A percentile compares a stretch with the other conserved stretches of the same genome.
Evolutionary conservation across 73 alveolate species (phyloP).

Genomic region (Blepharisma japonicum): DNA sequence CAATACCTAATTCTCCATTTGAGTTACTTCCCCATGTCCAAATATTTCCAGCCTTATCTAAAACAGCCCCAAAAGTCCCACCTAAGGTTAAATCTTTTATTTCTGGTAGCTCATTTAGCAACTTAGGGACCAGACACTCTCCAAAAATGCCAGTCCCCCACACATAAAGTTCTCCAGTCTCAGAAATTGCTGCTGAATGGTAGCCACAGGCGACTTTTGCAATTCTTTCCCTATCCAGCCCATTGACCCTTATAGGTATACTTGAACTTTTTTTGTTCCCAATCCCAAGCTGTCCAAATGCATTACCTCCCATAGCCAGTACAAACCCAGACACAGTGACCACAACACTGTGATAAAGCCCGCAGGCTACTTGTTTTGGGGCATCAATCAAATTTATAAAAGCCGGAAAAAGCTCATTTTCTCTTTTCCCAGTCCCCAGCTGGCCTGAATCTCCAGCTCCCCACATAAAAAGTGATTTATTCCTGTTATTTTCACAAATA

Average conservation of each 20-base stretch:
- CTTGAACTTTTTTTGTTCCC: slow-evolving; percentile 47
- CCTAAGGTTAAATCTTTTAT: slow-evolving; percentile 27
- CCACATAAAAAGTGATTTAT: slow-evolving; percentile 17
- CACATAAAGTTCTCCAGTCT: slow-evolving; percentile 37
- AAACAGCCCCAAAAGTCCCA: slow-evolving; percentile 20
- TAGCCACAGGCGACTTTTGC: slow-evolving; percentile 56
- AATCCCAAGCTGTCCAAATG: slow-evolving; percentile 82
- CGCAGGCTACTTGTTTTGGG: slow-evolving; percentile 67
- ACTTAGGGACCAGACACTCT: slow-evolving; percentile 41
- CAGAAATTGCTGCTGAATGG: slow-evolving; percentile 57
- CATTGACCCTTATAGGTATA: slow-evolving; percentile 33
- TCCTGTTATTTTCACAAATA: slow-evolving; percentile 26
- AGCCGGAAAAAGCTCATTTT: slow-evolving; percentile 9
- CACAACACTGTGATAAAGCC: slow-evolving; percentile 73
- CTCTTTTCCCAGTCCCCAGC: slow-evolving; percentile 37
- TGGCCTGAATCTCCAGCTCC: slow-evolving; percentile 47
- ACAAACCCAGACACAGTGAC: slow-evolving; percentile 71
- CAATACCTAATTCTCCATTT: slow-evolving; percentile 62
- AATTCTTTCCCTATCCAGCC: slow-evolving; percentile 35
- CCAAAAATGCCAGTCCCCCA: slow-evolving; percentile 68
- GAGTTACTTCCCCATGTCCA: slow-evolving; percentile 58
- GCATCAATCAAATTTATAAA: slow-evolving; percentile 12
- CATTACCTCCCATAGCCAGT: slow-evolving; percentile 73
- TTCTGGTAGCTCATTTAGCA: slow-evolving; percentile 22
- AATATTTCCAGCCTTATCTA: not conserved